These are phyloP conservation scores for Fusarium sp. DNA, from an alignment of 2,329 filamentous ascomycete species.

Conservation along the genomic window DNA sequence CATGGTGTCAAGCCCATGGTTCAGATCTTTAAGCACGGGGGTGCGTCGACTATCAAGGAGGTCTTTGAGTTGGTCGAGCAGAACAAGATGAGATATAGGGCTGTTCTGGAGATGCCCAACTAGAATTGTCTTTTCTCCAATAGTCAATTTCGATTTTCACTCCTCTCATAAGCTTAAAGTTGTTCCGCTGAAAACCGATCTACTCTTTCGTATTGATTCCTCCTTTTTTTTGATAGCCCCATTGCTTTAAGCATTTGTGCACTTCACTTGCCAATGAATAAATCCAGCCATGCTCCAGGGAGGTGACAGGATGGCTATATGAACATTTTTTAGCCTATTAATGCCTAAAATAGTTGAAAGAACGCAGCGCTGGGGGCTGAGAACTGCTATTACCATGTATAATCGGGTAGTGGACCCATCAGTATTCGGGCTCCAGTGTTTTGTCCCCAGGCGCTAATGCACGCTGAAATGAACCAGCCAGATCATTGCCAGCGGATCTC, in stretches of 20 bases:
- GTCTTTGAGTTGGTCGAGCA: neutral
- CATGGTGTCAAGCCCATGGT: conserved; percentile 2
- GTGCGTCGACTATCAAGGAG: neutral
- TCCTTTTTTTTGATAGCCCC: too few species aligned
- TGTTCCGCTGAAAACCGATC: fast-evolving
- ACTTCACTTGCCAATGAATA: too few species aligned
- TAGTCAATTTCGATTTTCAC: too few species aligned
- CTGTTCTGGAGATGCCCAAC: neutral
- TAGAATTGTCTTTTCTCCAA: neutral
- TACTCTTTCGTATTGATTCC: too few species aligned
- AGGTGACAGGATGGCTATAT: too few species aligned
- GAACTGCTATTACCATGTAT: too few species aligned
- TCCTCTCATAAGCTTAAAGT: neutral
- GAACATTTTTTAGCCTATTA: too few species aligned
- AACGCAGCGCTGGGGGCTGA: too few species aligned
- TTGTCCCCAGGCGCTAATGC: neutral
- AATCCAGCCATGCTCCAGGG: too few species aligned
- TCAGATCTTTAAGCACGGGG: conserved; percentile 3
- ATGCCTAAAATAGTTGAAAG: too few species aligned
- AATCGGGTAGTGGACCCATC: too few species aligned
- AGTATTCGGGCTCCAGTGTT: neutral
- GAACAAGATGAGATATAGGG: conserved; percentile 15
- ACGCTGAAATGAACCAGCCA: neutral
- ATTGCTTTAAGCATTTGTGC: too few species aligned
- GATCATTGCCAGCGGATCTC: neutral